phyloP scores from a whole-genome alignment of 1,284 basidiomycete genomes.

The Rhodotorula sp. region DNA sequence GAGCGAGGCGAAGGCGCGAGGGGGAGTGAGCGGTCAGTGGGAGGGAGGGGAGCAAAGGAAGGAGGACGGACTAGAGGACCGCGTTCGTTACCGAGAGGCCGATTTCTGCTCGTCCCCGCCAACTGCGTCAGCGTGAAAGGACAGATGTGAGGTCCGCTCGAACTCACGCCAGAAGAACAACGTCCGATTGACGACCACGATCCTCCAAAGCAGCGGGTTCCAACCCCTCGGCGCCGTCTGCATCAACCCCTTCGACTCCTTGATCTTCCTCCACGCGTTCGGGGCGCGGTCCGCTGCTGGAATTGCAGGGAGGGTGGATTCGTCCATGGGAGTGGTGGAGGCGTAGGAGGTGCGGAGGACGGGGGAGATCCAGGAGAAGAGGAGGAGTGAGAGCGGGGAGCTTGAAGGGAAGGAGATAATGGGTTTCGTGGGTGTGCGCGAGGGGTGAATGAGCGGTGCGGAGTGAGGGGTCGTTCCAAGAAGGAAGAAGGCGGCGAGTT shows the following conservation, averaged over 20 bases:
- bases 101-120: constrained; percentile 53
- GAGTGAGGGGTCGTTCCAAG: constrained; percentile 60
- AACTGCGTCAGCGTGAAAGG: no score
- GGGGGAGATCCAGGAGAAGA: constrained; percentile 41
- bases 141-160: not conserved
- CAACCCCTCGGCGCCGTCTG: constrained; percentile 28
- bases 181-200: constrained; percentile 48
- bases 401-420: constrained; percentile 20
- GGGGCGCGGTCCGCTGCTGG: constrained; percentile 33
- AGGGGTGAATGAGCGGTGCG: constrained; percentile 20
- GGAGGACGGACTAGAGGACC: constrained; percentile 42
- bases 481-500: constrained; percentile 55
- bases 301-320: constrained; percentile 37
- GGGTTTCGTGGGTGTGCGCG: not conserved
- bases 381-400: constrained; percentile 36
- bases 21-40: not conserved
- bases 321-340: constrained; percentile 23
- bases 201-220: constrained; percentile 46
- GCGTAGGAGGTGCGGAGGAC: constrained; percentile 17
- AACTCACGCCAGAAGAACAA: constrained; percentile 41
- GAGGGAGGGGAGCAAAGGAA: not conserved
- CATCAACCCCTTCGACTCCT: constrained; percentile 2
- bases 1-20: no score
- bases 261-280: constrained; percentile 32
- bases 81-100: constrained; percentile 63